phyloP scores from a whole-genome alignment of 2,329 filamentous ascomycete genomes.

The Tolypocladium guangdongense region DNA sequence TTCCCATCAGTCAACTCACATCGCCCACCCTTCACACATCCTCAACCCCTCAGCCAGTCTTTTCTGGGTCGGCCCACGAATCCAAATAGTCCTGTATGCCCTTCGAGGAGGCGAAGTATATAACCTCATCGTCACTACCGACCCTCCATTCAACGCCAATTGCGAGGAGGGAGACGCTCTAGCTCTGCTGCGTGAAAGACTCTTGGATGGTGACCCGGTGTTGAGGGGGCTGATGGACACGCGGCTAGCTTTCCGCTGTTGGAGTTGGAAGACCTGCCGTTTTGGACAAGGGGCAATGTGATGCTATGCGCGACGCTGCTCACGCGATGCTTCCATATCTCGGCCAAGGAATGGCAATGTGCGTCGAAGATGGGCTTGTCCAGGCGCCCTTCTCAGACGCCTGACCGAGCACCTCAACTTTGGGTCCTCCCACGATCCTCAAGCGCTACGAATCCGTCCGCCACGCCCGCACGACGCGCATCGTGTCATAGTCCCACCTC shows the following conservation, averaged over 20 bases:
- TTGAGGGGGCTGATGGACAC: constrained; percentile 2
- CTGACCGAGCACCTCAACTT: background rate
- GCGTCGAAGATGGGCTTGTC: constrained; percentile 13
- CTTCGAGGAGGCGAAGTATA: constrained; percentile 1
- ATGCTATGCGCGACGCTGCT: constrained; percentile 9
- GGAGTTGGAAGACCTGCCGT: constrained; percentile 2
- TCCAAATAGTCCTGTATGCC: constrained; percentile 4
- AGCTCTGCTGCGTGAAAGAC: background rate
- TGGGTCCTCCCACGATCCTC: background rate
- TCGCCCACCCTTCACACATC: background rate
- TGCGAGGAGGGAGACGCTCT: background rate
- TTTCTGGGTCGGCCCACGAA: constrained; percentile 3
- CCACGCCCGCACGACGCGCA: constrained; percentile 1
- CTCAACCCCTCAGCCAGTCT: background rate
- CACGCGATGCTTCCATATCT: constrained; percentile 14
- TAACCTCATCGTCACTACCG: constrained; percentile 3
- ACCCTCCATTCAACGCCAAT: constrained; percentile 1
- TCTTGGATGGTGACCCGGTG: constrained; percentile 3
- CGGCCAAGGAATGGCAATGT: constrained; percentile 14
- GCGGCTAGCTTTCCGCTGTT: constrained; percentile 4
- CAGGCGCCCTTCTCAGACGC: constrained; percentile 15
- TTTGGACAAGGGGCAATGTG: constrained; percentile 4
- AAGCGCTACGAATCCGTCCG: constrained; percentile 2
- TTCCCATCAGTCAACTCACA: constrained; percentile 1
- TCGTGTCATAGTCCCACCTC: constrained; percentile 4